Base-by-base conservation (phyloP, 768 basidiomycete species). In the Tricholoma terreum region DNA sequence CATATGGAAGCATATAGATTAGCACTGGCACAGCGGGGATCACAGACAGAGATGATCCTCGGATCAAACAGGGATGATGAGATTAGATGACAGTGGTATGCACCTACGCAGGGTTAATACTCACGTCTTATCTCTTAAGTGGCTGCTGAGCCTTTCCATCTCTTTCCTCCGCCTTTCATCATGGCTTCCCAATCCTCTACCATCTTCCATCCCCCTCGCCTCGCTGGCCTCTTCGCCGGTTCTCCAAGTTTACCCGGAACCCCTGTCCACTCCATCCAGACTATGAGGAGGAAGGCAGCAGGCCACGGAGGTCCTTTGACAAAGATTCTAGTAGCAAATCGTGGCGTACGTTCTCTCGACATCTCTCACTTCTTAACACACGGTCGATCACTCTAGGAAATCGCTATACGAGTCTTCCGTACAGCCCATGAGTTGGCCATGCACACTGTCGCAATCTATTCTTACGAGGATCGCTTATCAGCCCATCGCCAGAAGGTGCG, bases 371-470 rank as follows among this genome's bases (percentile, higher is more conserved):
- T 43, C 58, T 60, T 55, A 54, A 33, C 53, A 43, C 43, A 56
- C 54, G 50, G 15, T 17, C 19, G 58, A 52, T 56, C n/a, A 53
- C 30, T 61, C n/a, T 68, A 94, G 92, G 94, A 99, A 89, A 99
- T 99, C 73, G 97, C 97, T 27, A 94, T 99, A 66, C 91, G 97
- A 68, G 94, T 99, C 40, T 98, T 99, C 82, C 82, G 95, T 67
- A 98, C 95, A 0, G 92, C 97, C 50, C 97, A 99, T 77, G 97
- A 99, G 70, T 82, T 99, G 58, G 97, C 95, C 9, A 97, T 98
- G 95, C 93, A 95, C 72, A 97, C 95, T 49, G 97, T 98, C 55
- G 97, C 97, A 35, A 98, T 99, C 77, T 98, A 92, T 77, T 98
- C 96, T 9, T 91, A 80, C 69, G 97, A 99, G 76, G 97, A 99